A percentile compares a stretch with the other conserved stretches of the same genome.
Evolutionary conservation across 371 early-diverging fungal species (phyloP).

Genomic region (Chytridium lagenaria): DNA sequence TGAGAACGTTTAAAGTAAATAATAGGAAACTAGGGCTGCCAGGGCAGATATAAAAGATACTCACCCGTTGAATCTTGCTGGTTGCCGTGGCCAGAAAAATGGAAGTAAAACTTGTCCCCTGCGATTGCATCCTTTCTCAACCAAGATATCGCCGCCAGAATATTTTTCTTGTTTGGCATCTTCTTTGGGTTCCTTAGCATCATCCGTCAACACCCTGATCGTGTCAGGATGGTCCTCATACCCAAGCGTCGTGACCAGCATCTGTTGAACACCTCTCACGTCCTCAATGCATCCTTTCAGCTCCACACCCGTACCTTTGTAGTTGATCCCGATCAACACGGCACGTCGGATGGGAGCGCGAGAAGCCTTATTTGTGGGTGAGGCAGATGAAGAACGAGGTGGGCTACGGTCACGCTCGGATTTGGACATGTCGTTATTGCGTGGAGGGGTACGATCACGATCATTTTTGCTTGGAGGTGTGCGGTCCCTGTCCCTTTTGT

Average conservation of each 20-base stretch:
- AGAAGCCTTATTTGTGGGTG: no score
- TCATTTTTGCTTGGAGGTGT: no score
- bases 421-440: no score
- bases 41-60: not conserved
- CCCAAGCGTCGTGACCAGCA: constrained; percentile 23
- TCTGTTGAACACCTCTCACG: constrained; percentile 64
- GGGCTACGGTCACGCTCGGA: no score
- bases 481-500: no score
- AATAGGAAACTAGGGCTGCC: no score
- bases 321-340: constrained; percentile 83
- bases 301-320: constrained; percentile 63
- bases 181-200: constrained; percentile 69
- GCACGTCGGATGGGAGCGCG: constrained; percentile 34
- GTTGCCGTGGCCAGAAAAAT: constrained; percentile 91
- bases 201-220: constrained; percentile 89
- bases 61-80: constrained; percentile 60
- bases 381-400: no score
- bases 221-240: constrained; percentile 52
- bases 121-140: constrained; percentile 79
- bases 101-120: constrained; percentile 87
- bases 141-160: constrained; percentile 68
- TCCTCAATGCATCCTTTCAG: constrained; percentile 85
- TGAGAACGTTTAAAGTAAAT: no score
- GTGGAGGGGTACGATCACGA: no score
- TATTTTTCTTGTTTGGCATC: constrained; percentile 82